phyloP scores from a whole-genome alignment of 2,329 filamentous ascomycete species.

The Phialophora expanda region DNA sequence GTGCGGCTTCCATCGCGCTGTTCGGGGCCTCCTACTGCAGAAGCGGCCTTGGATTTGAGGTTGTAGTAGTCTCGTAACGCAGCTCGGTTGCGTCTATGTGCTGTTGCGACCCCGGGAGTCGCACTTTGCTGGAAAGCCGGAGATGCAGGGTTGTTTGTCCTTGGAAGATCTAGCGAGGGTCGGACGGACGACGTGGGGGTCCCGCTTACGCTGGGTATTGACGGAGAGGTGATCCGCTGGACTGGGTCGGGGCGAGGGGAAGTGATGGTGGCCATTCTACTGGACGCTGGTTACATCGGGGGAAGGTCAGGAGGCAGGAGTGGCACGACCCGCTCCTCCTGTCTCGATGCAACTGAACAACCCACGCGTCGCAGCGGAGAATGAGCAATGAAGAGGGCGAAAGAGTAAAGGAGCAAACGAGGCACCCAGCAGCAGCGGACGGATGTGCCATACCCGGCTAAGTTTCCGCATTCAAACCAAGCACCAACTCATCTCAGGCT shows the following conservation, averaged over 20 bases:
- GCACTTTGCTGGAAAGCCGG: constrained; percentile 44
- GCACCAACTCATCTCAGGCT: not conserved
- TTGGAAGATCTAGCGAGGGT: constrained; percentile 69
- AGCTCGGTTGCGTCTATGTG: constrained; percentile 71
- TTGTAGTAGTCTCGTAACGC: constrained; percentile 96
- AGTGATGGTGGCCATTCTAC: constrained; percentile 26
- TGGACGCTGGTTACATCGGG: not conserved
- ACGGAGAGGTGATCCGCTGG: constrained; percentile 47
- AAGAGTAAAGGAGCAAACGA: not conserved
- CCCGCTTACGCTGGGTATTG: constrained; percentile 49
- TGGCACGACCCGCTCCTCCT: not conserved
- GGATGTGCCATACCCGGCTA: not conserved
- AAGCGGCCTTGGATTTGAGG: constrained; percentile 60
- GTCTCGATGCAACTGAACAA: not conserved
- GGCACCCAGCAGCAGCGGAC: not conserved
- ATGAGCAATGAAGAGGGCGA: not conserved
- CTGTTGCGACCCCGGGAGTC: constrained; percentile 61
- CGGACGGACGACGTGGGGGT: constrained; percentile 77
- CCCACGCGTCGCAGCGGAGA: not conserved
- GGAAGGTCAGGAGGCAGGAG: not conserved
- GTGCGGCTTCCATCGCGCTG: constrained; percentile 41
- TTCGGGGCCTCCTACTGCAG: constrained; percentile 22
- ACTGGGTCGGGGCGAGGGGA: constrained; percentile 19
- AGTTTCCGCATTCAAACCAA: not conserved
- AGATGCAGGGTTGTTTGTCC: constrained; percentile 50